phyloP scores from a whole-genome alignment of 2,329 filamentous ascomycete genomes.

The Fusarium sp. region DNA sequence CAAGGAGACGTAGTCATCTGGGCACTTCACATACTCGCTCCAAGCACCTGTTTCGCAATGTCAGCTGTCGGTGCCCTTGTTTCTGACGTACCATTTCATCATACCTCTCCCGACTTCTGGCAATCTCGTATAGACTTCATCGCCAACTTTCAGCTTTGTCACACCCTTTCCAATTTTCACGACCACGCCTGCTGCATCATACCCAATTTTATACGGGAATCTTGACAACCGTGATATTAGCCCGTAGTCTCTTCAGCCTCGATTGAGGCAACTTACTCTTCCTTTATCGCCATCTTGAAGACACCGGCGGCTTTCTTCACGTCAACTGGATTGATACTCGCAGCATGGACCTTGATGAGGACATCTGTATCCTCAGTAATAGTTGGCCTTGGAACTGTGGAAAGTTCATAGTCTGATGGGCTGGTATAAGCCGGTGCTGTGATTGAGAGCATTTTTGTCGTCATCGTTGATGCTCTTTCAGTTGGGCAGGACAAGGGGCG shows the following conservation, averaged over 20 bases:
- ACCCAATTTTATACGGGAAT: neutral
- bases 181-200: neutral
- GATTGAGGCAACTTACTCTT: neutral
- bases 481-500: neutral
- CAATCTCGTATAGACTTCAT: neutral
- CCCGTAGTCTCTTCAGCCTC: too few relatives aligned
- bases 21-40: neutral
- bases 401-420: neutral
- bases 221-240: accelerated
- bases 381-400: accelerated
- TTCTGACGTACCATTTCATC: accelerated
- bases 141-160: accelerated
- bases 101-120: neutral
- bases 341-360: neutral
- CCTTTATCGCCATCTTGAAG: neutral
- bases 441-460: neutral
- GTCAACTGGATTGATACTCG: neutral
- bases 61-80: accelerated
- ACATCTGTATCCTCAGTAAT: neutral
- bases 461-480: neutral
- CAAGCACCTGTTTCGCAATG: neutral
- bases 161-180: neutral
- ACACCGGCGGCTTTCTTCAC: neutral
- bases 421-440: neutral
- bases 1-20: neutral